phyloP scores from a whole-genome alignment of 768 basidiomycete species.

The Rossbeevera mucosa region DNA sequence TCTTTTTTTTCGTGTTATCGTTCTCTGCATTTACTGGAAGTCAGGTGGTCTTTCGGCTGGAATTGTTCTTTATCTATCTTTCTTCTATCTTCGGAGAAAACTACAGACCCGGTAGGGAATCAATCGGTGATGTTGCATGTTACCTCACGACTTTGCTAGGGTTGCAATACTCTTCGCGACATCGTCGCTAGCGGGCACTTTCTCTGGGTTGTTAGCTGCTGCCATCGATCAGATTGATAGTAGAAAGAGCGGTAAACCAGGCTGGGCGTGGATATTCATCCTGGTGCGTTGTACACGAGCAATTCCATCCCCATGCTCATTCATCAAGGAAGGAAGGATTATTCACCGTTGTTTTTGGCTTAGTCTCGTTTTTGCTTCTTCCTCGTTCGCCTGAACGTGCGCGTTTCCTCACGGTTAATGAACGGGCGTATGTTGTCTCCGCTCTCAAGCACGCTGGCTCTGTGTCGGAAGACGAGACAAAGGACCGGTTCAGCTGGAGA shows the following conservation, averaged over 20 bases:
- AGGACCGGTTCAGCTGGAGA: slow-evolving; percentile 52
- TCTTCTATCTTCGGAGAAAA: slow-evolving; percentile 36
- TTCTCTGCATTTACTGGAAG: slow-evolving; percentile 3
- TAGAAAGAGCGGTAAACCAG: slow-evolving; percentile 41
- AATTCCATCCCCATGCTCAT: not conserved
- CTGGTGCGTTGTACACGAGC: slow-evolving; percentile 28
- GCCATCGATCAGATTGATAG: slow-evolving; percentile 58
- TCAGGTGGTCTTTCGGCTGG: slow-evolving; percentile 58
- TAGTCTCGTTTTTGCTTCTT: slow-evolving; percentile 45
- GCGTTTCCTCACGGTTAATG: slow-evolving; percentile 46
- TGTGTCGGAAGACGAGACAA: slow-evolving; percentile 37
- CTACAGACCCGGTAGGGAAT: slow-evolving; percentile 17
- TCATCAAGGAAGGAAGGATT: slow-evolving; percentile 43
- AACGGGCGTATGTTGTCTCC: slow-evolving; percentile 43
- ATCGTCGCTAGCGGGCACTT: slow-evolving; percentile 54
- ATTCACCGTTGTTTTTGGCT: slow-evolving; percentile 58
- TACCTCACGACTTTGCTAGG: slow-evolving; percentile 18
- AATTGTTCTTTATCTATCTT: slow-evolving; percentile 53
- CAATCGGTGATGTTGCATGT: not conserved
- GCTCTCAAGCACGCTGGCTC: slow-evolving; percentile 24
- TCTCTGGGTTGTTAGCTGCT: slow-evolving; percentile 61
- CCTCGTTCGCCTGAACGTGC: slow-evolving; percentile 42
- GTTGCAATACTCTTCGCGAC: slow-evolving; percentile 37
- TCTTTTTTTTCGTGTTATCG: not conserved
- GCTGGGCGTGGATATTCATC: slow-evolving; percentile 63